A percentile compares a stretch with the other conserved stretches of the same genome.
Conservation (phyloP, 345 rosid species). For the Rubroshorea leprosula region DNA sequence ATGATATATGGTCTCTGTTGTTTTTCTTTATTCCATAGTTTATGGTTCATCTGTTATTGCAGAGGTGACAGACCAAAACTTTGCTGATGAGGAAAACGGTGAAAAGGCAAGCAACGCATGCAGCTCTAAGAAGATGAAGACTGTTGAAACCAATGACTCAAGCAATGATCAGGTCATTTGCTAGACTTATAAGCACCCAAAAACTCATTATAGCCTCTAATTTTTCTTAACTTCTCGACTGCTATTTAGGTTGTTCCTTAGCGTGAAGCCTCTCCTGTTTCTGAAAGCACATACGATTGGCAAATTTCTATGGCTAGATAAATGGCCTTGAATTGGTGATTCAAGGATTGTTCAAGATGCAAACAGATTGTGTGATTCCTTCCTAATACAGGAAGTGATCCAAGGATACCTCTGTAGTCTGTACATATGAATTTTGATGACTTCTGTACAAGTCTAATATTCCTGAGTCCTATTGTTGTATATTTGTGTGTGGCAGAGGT, state of each 20-base stretch:
- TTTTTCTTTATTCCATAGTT: not conserved
- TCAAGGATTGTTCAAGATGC: not conserved
- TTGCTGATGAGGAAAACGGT: slow-evolving; percentile 40
- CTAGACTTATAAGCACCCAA: not conserved
- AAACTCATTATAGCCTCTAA: not conserved
- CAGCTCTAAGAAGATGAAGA: slow-evolving; percentile 39
- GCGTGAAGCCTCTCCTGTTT: not conserved
- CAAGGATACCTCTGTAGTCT: not conserved
- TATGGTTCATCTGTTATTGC: slow-evolving; percentile 20
- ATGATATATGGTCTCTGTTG: not conserved
- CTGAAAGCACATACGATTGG: not conserved
- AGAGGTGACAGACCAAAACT: slow-evolving; percentile 92
- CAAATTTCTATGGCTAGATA: not conserved
- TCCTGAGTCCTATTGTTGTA: not conserved
- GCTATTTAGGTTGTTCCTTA: slow-evolving; percentile 12
- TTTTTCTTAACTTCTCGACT: not conserved
- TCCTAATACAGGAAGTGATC: no score
- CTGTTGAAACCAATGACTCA: slow-evolving; percentile 16
- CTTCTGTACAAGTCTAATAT: no score
- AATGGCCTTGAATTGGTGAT: not conserved
- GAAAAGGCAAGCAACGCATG: slow-evolving; percentile 22
- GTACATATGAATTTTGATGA: not conserved
- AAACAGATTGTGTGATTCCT: not conserved
- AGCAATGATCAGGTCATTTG: slow-evolving; percentile 35
- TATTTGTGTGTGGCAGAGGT: not conserved